These are phyloP conservation scores for Hypholoma sublateritium DNA, from an alignment of 768 basidiomycete genomes.

Conservation along the genomic window DNA sequence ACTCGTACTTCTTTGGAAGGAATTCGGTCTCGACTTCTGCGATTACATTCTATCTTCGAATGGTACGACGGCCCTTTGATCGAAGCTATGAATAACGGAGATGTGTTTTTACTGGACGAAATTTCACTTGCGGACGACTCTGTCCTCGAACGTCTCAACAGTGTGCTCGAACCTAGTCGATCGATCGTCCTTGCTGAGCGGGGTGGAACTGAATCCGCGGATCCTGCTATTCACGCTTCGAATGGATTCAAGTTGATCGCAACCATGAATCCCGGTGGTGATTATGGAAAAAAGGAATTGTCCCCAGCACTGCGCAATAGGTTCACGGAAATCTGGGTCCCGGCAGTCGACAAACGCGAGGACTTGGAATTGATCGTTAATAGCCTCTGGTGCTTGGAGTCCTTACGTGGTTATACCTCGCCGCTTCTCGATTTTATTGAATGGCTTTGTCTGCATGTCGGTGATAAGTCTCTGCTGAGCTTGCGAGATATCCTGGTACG, in stretches of 20 bases:
- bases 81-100: constrained; percentile 83
- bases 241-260: constrained; percentile 85
- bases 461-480: constrained; percentile 66
- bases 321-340: constrained; percentile 99
- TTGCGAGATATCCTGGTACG: constrained; percentile 87
- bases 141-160: constrained; percentile 94
- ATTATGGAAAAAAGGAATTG: constrained; percentile 98
- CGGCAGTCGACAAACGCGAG: constrained; percentile 65
- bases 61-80: constrained; percentile 98
- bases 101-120: constrained; percentile 91
- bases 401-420: constrained; percentile 54
- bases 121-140: constrained; percentile 98
- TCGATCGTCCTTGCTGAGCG: constrained; percentile 91
- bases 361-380: constrained; percentile 82
- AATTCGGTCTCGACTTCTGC: constrained; percentile 44
- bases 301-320: constrained; percentile 96
- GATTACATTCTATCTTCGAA: constrained; percentile 81
- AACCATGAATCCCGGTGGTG: constrained; percentile 99
- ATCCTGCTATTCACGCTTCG: constrained; percentile 64
- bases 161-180: constrained; percentile 90
- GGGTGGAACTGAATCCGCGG: constrained; percentile 71
- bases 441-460: constrained; percentile 69
- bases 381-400: constrained; percentile 61
- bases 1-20: constrained; percentile 34
- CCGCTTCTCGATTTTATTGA: constrained; percentile 74